These are phyloP conservation scores for Pythium brassicae DNA, from an alignment of 352 stramenopile species.

Conservation along the genomic window DNA sequence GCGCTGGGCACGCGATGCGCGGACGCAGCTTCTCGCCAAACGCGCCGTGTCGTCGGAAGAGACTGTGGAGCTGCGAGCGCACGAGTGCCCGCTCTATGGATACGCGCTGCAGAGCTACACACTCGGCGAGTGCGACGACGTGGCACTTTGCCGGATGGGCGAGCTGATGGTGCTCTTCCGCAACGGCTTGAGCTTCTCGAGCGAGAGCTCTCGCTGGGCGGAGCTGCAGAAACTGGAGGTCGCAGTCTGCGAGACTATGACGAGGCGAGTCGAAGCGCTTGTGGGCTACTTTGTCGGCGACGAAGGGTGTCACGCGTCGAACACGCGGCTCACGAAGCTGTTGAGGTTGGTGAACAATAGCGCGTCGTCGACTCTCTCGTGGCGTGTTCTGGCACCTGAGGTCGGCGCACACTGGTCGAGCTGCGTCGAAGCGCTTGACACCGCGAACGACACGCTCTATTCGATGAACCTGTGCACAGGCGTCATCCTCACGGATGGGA, in stretches of 20 bases:
- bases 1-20: constrained; percentile 2
- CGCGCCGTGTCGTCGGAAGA: constrained; percentile 7
- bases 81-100: constrained; percentile 38
- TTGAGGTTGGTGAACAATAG: constrained; percentile 21
- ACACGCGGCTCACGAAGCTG: constrained; percentile 15
- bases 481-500: constrained; percentile 32
- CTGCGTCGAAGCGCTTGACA: constrained; percentile 27
- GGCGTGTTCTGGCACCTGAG: constrained; percentile 19
- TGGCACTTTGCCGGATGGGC: constrained; percentile 19
- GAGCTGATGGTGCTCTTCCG: constrained; percentile 45
- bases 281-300: constrained; percentile 8
- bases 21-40: not conserved
- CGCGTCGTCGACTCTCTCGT: constrained; percentile 6
- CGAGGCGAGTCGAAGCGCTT: constrained; percentile 13
- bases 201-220: not conserved
- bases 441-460: constrained; percentile 20
- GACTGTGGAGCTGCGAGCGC: constrained; percentile 10
- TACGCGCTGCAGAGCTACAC: constrained; percentile 32
- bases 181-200: constrained; percentile 18
- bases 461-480: constrained; percentile 48
- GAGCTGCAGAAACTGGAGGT: constrained; percentile 2
- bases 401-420: constrained; percentile 10
- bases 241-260: constrained; percentile 34
- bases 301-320: too few relatives aligned
- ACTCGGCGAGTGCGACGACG: constrained; percentile 6